Conservation (phyloP, 768 basidiomycete species). For the Pisolithus albus region DNA sequence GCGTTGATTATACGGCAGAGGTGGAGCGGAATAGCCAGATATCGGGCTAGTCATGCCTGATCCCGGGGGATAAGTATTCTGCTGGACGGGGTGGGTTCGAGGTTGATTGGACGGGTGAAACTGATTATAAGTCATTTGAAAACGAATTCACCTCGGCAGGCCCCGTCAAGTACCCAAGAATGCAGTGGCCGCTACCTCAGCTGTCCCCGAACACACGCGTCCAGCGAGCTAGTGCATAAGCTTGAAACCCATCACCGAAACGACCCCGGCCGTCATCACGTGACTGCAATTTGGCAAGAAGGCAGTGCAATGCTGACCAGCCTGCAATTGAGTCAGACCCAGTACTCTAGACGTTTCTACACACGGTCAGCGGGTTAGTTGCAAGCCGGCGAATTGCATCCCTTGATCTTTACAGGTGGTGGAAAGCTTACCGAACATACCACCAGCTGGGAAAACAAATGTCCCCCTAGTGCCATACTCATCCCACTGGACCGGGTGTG, state of each 20-base stretch:
- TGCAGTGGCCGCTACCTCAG: too few species aligned
- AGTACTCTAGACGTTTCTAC: too few species aligned
- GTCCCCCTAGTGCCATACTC: too few species aligned
- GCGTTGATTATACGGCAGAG: slow-evolving; percentile 4
- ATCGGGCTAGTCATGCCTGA: neutral
- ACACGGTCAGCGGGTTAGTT: too few species aligned
- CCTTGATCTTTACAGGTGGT: too few species aligned
- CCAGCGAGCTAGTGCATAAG: neutral
- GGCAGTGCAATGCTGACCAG: too few species aligned
- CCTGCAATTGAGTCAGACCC: too few species aligned
- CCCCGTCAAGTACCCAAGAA: too few species aligned
- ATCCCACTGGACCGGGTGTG: too few species aligned
- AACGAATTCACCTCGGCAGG: neutral
- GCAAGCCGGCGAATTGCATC: too few species aligned
- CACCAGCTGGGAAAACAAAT: too few species aligned
- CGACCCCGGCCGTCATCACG: neutral
- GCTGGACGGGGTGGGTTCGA: slow-evolving; percentile 4
- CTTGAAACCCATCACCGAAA: neutral
- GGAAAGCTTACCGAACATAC: too few species aligned
- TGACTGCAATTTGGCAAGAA: neutral
- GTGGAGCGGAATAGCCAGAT: slow-evolving; percentile 4
- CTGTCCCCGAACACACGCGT: neutral
- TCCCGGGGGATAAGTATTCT: slow-evolving; percentile 1
- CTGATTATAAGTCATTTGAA: slow-evolving; percentile 19
- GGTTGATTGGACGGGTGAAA: slow-evolving; percentile 5